These are phyloP conservation scores for Aspergillus tamarii DNA, from an alignment of 2,329 filamentous ascomycete species.

Conservation along the genomic window DNA sequence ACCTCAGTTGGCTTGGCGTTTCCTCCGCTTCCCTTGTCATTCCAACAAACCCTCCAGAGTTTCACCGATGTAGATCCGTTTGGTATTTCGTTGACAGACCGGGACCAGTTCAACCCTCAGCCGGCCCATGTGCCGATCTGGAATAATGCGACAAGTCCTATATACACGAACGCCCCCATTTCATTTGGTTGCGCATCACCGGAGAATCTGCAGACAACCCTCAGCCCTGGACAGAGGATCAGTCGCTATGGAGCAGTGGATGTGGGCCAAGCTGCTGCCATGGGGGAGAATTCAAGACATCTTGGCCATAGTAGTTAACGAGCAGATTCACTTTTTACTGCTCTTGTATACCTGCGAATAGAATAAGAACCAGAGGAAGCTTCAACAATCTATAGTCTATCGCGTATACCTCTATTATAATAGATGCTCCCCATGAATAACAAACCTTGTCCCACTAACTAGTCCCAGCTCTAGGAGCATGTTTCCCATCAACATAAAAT, in stretches of 20 bases:
- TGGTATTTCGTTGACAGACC: not conserved
- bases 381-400: not conserved
- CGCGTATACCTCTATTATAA: not conserved
- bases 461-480: constrained; percentile 39
- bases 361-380: not conserved
- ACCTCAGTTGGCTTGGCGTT: constrained; percentile 20
- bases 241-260: not conserved
- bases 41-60: constrained; percentile 11
- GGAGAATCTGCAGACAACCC: not conserved
- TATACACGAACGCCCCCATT: not conserved
- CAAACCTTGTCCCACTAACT: not conserved
- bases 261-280: not conserved
- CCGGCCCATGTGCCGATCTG: not conserved
- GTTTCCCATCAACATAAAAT: constrained; percentile 46
- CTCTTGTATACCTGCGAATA: not conserved
- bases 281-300: not conserved
- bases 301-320: not conserved
- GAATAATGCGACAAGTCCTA: not conserved
- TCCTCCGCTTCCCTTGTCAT: constrained; percentile 21
- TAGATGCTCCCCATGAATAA: not conserved
- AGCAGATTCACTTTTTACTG: not conserved
- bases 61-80: not conserved
- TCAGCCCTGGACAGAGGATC: not conserved
- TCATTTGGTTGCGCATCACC: not conserved
- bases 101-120: not conserved